phyloP scores from a whole-genome alignment of 306 rosid genomes.

The Prunus mume region DNA sequence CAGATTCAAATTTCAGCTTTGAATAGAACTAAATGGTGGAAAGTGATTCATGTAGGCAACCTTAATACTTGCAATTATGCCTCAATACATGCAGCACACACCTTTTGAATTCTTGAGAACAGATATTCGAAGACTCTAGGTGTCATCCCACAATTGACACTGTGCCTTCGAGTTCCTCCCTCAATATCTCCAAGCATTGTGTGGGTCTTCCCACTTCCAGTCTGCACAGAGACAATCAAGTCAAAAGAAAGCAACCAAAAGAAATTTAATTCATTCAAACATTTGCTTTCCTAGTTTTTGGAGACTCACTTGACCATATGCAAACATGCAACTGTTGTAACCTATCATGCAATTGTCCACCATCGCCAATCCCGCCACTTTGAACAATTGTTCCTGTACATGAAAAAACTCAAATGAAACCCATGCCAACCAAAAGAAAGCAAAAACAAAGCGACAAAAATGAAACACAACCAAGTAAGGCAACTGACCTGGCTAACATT shows the following conservation, averaged over 20 bases:
- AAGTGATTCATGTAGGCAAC: neutral
- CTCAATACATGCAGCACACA: slow-evolving; percentile 12
- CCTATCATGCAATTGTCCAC: slow-evolving; percentile 95
- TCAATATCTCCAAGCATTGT: slow-evolving; percentile 99
- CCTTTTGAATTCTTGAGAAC: slow-evolving; percentile 96
- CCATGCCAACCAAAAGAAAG: slow-evolving; percentile 8
- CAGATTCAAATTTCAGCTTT: neutral
- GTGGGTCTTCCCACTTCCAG: slow-evolving; percentile 99
- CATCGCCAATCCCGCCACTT: slow-evolving; percentile 95
- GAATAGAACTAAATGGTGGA: neutral
- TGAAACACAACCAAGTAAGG: neutral
- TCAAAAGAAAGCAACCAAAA: neutral
- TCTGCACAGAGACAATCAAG: slow-evolving; percentile 40
- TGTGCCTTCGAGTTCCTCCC: slow-evolving; percentile 93
- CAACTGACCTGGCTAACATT: slow-evolving; percentile 76
- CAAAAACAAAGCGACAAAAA: neutral
- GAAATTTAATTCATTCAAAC: neutral
- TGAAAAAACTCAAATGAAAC: slow-evolving; percentile 14
- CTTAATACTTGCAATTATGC: neutral
- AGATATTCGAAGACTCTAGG: slow-evolving; percentile 93
- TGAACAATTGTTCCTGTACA: slow-evolving; percentile 82
- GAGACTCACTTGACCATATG: slow-evolving; percentile 93
- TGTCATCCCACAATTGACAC: slow-evolving; percentile 98
- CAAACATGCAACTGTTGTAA: slow-evolving; percentile 99
- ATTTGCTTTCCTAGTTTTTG: slow-evolving; percentile 8